A percentile compares a stretch with the other conserved stretches of the same genome.
phyloP scores from a whole-genome alignment of 164 flowering plant genomes.

The Liriodendron chinense region DNA sequence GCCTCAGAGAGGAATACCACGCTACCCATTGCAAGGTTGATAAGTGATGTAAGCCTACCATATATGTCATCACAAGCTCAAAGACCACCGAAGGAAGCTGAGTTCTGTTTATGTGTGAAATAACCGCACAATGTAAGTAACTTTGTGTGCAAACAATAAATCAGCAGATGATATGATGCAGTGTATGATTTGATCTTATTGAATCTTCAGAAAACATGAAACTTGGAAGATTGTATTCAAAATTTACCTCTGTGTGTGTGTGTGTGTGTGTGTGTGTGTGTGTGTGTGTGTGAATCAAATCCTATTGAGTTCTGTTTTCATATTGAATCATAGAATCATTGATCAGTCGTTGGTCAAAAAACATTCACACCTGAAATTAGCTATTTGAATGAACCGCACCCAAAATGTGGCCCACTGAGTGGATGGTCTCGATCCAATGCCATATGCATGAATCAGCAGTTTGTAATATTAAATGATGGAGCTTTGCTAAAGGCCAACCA shows the following conservation, averaged over 20 bases:
- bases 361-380: no score
- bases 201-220: not conserved
- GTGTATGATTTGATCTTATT: not conserved
- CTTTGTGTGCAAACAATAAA: not conserved
- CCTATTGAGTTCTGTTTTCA: not conserved
- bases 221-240: not conserved
- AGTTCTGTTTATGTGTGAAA: not conserved
- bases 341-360: no score
- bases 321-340: not conserved
- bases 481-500: no score
- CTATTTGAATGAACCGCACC: no score
- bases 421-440: no score
- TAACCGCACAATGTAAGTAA: not conserved
- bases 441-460: no score
- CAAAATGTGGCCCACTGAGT: no score
- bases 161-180: not conserved
- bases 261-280: not conserved
- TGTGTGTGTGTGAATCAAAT: not conserved
- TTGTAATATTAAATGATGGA: no score
- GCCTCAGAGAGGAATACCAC: constrained; percentile 15
- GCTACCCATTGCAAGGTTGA: constrained; percentile 5
- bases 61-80: not conserved
- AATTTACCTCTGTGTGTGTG: not conserved
- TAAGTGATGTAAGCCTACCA: not conserved
- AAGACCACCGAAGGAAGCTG: not conserved